Conservation (phyloP, 73 alveolate species). For the Diophrys appendiculata region DNA sequence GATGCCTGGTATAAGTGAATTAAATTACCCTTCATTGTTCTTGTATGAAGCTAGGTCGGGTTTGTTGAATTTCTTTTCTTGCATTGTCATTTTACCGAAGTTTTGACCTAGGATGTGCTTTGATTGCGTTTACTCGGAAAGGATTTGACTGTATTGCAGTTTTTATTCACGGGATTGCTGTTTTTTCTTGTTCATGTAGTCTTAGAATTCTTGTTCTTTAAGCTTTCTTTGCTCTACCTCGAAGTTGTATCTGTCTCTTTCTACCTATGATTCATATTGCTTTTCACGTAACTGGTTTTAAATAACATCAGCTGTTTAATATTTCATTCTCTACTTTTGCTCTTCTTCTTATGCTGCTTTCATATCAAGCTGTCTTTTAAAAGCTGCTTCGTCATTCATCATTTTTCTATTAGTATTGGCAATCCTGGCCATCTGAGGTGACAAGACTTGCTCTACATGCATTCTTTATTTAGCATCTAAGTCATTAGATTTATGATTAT, state of each 20-base stretch:
- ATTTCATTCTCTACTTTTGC: background rate
- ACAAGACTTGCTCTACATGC: background rate
- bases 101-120: constrained; percentile 4
- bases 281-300: background rate
- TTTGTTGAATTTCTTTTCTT: constrained; percentile 40
- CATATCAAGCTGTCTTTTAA: background rate
- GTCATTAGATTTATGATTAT: background rate
- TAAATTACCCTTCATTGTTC: constrained; percentile 22
- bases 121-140: constrained; percentile 12
- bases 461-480: background rate
- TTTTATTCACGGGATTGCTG: background rate
- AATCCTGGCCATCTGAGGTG: background rate
- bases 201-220: background rate
- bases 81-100: constrained; percentile 53
- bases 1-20: constrained; percentile 49
- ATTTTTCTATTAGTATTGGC: background rate
- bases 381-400: background rate
- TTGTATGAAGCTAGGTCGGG: constrained; percentile 38
- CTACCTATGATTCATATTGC: background rate
- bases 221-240: no score
- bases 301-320: background rate
- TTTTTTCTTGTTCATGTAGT: no score
- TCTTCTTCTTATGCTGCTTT: background rate
- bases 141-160: background rate
- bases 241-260: background rate